Conservation (phyloP, 805 yeast species). For the Citeromyces nyonsensis region DNA sequence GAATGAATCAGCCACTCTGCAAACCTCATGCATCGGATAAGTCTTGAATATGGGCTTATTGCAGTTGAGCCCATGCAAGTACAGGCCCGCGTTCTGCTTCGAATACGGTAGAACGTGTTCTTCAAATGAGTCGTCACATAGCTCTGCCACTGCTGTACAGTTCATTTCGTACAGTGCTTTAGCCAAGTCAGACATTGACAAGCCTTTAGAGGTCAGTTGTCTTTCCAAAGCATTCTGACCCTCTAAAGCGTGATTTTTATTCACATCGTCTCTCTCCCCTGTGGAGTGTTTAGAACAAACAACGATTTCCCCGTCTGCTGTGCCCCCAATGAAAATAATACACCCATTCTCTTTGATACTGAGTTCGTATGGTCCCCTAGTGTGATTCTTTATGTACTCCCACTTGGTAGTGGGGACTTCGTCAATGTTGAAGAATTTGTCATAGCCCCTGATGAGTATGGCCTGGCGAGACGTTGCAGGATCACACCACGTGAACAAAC, state of each 20-base stretch:
- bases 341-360: slow-evolving; percentile 91
- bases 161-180: slow-evolving; percentile 27
- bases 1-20: slow-evolving; percentile 41
- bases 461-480: slow-evolving; percentile 12
- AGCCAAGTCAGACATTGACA: slow-evolving; percentile 37
- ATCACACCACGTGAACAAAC: slow-evolving; percentile 45
- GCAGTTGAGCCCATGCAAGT: slow-evolving; percentile 75
- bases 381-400: slow-evolving; percentile 23
- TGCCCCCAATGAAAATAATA: slow-evolving; percentile 68
- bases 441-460: slow-evolving; percentile 78
- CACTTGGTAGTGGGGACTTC: slow-evolving; percentile 45
- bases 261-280: slow-evolving; percentile 40
- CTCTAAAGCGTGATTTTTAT: slow-evolving; percentile 57
- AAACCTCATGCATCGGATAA: slow-evolving; percentile 42
- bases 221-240: slow-evolving; percentile 43
- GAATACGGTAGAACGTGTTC: slow-evolving; percentile 80
- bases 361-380: slow-evolving; percentile 66
- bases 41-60: slow-evolving; percentile 56
- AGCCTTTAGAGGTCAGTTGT: slow-evolving; percentile 29
- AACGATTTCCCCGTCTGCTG: slow-evolving; percentile 58
- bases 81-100: slow-evolving; percentile 59
- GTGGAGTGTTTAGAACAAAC: slow-evolving; percentile 90
- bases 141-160: slow-evolving; percentile 81
- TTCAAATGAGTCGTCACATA: slow-evolving; percentile 85
- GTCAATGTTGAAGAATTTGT: slow-evolving; percentile 77